Evolutionary conservation across 2,329 filamentous ascomycete genomes (phyloP), one percentile per base, ranked within the genome.

Genomic region (Aureobasidium mangrovei): DNA sequence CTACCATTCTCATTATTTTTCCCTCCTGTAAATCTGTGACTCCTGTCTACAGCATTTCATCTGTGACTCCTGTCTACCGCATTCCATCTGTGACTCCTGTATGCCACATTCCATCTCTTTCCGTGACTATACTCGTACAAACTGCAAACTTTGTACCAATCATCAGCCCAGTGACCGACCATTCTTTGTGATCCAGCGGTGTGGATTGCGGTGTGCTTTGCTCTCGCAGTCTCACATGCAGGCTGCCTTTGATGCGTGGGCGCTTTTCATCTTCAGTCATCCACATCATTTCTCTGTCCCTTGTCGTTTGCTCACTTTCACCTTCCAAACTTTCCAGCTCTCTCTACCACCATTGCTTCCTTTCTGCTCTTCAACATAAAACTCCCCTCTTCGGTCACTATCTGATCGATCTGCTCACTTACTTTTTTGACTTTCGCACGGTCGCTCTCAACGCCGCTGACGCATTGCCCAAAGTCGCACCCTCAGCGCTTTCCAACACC

Each of bases 391-490:
- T 35, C 39, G 31, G 36, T 28, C 40, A 18, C n/a, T 32, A 18
- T 40, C 41, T 38, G 33, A 45, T 53, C 41, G 42, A 40, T 33
- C 28, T 47, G 10, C 10, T 52, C 48, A 48, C 7, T 38, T 32
- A 46, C 35, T 55, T 52, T 54, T 53, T 38, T 31, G 33, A 26
- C 41, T 38, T 24, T 40, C 49, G 49, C 49, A 53, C 49, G 49
- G 49, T 9, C 35, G 33, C 41, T 39, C 28, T 26, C 26, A 29
- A 46, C 46, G 48, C 54, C 52, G 45, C 53, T 49, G 53, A 56
- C 56, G 54, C 56, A 55, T 55, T 41, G 27, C 36, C 36, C 26
- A 46, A 55, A 43, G 42, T 45, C 53, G 46, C 47, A 10, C 29
- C 27, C 45, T 51, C 43, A 26, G 31, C 38, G n/a, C 28, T 31